These are phyloP conservation scores for Clathrospora elynae DNA, from an alignment of 2,329 filamentous ascomycete species.

Conservation along the genomic window DNA sequence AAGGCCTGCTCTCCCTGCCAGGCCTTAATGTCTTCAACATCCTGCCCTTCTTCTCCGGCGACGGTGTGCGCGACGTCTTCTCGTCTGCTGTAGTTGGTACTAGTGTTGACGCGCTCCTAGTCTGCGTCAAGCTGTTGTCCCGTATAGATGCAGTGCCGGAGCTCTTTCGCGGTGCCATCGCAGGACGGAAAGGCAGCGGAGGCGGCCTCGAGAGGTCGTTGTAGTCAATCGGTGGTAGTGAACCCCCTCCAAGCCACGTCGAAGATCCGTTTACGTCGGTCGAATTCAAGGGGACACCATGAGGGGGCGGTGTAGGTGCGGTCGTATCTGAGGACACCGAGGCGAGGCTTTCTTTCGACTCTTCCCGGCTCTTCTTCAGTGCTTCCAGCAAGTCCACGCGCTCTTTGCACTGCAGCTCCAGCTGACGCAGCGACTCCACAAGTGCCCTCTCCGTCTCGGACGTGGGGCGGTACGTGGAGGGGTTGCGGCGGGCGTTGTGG, in stretches of 20 bases:
- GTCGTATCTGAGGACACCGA: constrained; percentile 25
- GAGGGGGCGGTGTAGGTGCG: constrained; percentile 33
- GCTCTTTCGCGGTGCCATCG: constrained; percentile 55
- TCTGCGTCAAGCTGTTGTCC: constrained; percentile 31
- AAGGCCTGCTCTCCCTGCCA: constrained; percentile 51
- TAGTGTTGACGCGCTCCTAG: constrained; percentile 32
- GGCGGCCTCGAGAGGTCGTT: constrained; percentile 75
- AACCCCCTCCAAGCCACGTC: constrained; percentile 77
- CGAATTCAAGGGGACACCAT: constrained; percentile 18
- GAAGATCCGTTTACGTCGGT: constrained; percentile 22
- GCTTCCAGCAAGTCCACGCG: constrained; percentile 86
- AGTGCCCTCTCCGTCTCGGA: constrained; percentile 84
- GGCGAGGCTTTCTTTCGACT: constrained; percentile 51
- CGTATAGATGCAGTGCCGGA: constrained; percentile 35
- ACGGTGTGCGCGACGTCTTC: constrained; percentile 61
- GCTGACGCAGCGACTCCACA: constrained; percentile 76
- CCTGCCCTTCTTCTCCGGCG: constrained; percentile 64
- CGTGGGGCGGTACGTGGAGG: constrained; percentile 70
- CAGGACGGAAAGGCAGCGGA: constrained; percentile 64
- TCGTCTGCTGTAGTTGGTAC: constrained; percentile 46
- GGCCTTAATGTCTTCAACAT: constrained; percentile 63
- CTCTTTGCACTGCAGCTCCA: constrained; percentile 93
- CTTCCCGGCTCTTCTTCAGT: constrained; percentile 68
- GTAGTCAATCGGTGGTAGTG: constrained; percentile 79
- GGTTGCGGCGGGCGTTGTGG: constrained; percentile 76